Conservation (phyloP, 1,284 basidiomycete genomes). For the Heterobasidion occidentale region DNA sequence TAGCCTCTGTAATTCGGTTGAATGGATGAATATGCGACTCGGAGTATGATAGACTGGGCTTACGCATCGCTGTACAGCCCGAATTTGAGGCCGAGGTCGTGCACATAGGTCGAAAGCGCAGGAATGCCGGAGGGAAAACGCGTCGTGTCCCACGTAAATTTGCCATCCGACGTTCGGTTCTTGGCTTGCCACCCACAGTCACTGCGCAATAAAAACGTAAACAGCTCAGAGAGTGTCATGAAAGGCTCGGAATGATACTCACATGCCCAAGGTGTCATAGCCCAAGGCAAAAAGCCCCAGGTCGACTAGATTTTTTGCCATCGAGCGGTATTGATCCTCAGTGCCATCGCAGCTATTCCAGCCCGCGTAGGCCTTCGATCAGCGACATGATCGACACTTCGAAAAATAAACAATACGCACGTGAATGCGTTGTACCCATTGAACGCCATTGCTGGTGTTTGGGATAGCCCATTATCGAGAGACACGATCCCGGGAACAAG, state of each 20-base stretch:
- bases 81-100: conserved; percentile 30
- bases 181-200: conserved; percentile 41
- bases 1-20: background rate
- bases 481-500: background rate
- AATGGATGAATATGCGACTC: background rate
- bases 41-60: conserved; percentile 4
- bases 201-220: background rate
- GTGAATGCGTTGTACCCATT: background rate
- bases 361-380: too few species aligned
- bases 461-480: background rate
- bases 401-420: background rate
- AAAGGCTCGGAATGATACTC: background rate
- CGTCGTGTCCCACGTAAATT: conserved; percentile 34
- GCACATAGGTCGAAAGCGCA: conserved; percentile 28
- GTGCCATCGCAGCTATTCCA: background rate
- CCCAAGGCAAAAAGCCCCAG: background rate
- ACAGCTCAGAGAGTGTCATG: background rate
- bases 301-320: background rate
- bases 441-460: background rate
- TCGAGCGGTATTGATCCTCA: background rate
- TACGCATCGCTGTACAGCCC: conserved; percentile 37
- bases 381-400: background rate
- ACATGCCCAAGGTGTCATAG: background rate
- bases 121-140: conserved; percentile 33
- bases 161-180: conserved; percentile 26